These are phyloP conservation scores for Selaginella moellendorffii DNA, from an alignment of 75 land plant species.

Conservation along the genomic window DNA sequence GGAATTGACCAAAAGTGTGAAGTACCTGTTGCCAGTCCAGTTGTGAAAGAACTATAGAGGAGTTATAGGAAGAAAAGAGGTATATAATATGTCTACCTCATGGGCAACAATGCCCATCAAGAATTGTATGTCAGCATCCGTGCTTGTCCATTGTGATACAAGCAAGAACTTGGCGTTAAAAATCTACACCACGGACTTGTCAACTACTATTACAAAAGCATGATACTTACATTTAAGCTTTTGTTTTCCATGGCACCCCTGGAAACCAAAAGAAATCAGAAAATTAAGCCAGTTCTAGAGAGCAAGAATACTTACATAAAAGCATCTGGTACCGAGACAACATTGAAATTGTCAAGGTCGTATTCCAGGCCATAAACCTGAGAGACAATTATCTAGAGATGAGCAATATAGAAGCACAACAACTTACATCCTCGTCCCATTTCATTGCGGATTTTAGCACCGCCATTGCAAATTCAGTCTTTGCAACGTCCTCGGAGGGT, in stretches of 20 bases:
- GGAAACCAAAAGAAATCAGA: conserved; percentile 10
- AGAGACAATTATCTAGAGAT: too few species aligned
- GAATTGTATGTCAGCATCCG: conserved; percentile 83
- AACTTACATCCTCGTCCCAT: conserved; percentile 96
- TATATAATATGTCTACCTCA: too few species aligned
- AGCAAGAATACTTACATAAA: conserved; percentile 92
- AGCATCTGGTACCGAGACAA: conserved; percentile 95
- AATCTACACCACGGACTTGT: too few species aligned
- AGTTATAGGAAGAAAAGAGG: too few species aligned
- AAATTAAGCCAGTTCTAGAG: too few species aligned
- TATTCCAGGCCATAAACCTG: conserved; percentile 97
- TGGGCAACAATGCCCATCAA: conserved; percentile 91
- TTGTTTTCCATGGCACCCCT: conserved; percentile 97
- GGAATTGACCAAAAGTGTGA: too few species aligned
- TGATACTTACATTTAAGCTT: too few species aligned
- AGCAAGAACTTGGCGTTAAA: conserved; percentile 90
- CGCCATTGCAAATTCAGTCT: conserved; percentile 84
- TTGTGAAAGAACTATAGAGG: conserved; percentile 99
- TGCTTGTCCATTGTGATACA: conserved; percentile 87
- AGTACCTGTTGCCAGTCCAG: conserved; percentile 93
- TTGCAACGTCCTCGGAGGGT: conserved; percentile 62
- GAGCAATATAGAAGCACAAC: too few species aligned
- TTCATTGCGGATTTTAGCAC: conserved; percentile 88
- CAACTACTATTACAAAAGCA: too few species aligned
- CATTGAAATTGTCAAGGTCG: conserved; percentile 94